A percentile compares a stretch with the other conserved stretches of the same genome.
These are phyloP conservation scores for Tympanopsis confertula DNA, from an alignment of 2,329 filamentous ascomycete genomes.

Conservation along the genomic window DNA sequence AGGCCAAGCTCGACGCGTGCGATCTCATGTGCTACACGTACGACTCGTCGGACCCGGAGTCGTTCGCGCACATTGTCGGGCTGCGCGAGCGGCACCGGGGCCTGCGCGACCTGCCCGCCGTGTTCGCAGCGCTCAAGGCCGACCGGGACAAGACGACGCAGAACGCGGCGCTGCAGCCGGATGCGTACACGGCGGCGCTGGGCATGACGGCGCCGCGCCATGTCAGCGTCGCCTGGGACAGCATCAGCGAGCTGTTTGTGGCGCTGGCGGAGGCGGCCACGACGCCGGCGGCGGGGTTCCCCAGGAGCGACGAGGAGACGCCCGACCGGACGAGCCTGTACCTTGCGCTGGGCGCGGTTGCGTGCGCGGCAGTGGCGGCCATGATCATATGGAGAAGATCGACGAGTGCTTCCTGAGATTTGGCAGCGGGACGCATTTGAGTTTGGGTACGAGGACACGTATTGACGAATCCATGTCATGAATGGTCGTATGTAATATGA, in stretches of 20 bases:
- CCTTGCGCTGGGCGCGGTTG: background rate
- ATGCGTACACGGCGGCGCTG: background rate
- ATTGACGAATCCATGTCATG: too few relatives aligned
- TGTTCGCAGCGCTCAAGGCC: constrained; percentile 33
- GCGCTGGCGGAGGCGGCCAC: background rate
- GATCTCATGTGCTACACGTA: constrained; percentile 65
- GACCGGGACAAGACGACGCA: constrained; percentile 26
- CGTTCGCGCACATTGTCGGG: constrained; percentile 56
- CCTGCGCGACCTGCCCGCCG: constrained; percentile 47
- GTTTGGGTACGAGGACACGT: too few relatives aligned
- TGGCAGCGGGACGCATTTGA: too few relatives aligned
- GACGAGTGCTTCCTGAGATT: too few relatives aligned
- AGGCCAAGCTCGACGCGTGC: constrained; percentile 56
- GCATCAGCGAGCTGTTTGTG: background rate
- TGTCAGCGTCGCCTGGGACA: background rate
- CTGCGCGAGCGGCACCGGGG: constrained; percentile 52
- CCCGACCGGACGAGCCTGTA: background rate
- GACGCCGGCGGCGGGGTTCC: background rate
- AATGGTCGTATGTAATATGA: too few relatives aligned
- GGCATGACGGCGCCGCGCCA: background rate
- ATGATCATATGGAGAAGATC: background rate
- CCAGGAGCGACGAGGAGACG: too few relatives aligned
- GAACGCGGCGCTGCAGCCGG: constrained; percentile 7
- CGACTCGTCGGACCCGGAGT: constrained; percentile 63
- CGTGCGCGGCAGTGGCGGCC: background rate